Percentiles rank a stretch among this genome's conserved stretches.
phyloP scores from a whole-genome alignment of 75 land plant genomes.

The Cryptomeria japonica region DNA sequence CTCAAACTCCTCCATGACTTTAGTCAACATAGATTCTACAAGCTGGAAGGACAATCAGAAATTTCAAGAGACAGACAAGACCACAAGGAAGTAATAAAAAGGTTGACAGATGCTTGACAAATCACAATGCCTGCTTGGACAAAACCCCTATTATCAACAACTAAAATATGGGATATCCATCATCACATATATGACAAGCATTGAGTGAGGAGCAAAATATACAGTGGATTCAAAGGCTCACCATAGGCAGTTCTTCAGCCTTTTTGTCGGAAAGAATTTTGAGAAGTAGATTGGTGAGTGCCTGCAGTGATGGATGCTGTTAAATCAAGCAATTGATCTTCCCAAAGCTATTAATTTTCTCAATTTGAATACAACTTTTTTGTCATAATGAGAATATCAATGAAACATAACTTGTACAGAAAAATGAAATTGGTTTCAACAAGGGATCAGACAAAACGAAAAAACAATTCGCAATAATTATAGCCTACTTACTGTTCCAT shows the following conservation, averaged over 20 bases:
- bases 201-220: background rate
- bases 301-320: constrained; percentile 5
- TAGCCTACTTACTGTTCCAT: constrained; percentile 9
- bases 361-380: background rate
- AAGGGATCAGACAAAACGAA: background rate
- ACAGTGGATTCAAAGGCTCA: background rate
- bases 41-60: constrained; percentile 32
- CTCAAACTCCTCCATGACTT: constrained; percentile 47
- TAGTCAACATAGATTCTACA: constrained; percentile 48
- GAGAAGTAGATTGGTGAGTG: constrained; percentile 16
- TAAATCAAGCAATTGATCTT: background rate
- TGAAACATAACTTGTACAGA: background rate
- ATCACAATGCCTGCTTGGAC: background rate
- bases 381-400: background rate
- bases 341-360: background rate
- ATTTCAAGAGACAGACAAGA: background rate
- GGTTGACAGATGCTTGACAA: background rate
- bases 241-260: constrained; percentile 32
- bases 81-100: background rate
- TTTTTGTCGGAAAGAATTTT: constrained; percentile 23
- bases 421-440: background rate
- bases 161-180: background rate
- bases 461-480: background rate
- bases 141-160: background rate
- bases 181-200: background rate